A percentile compares a stretch with the other conserved stretches of the same genome.
Evolutionary conservation across 75 land plant species (phyloP).

Genomic region (Cupressus sempervirens): DNA sequence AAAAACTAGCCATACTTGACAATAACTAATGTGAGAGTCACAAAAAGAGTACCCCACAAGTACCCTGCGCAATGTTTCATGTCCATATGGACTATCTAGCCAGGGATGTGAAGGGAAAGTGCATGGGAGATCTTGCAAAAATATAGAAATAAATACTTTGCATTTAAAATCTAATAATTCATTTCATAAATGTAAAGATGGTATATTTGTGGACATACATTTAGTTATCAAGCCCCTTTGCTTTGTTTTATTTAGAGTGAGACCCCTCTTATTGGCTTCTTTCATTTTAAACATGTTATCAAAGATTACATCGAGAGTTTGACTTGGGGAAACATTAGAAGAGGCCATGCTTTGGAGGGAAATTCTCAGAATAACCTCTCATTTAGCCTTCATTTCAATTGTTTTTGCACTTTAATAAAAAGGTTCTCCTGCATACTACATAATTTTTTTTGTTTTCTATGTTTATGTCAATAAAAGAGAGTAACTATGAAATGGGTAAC

Average conservation of each 20-base stretch:
- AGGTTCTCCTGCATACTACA: too few relatives aligned
- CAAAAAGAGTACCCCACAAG: slow-evolving; percentile 98
- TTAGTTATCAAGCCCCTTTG: not conserved
- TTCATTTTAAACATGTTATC: too few relatives aligned
- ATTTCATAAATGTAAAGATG: not conserved
- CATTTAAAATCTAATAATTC: not conserved
- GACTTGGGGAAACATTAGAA: too few relatives aligned
- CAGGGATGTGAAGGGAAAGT: slow-evolving; percentile 98
- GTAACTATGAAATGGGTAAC: too few relatives aligned
- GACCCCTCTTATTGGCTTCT: not conserved
- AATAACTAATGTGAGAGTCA: slow-evolving; percentile 96
- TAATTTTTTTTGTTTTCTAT: too few relatives aligned
- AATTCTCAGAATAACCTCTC: too few relatives aligned
- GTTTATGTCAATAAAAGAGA: too few relatives aligned
- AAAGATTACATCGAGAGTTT: too few relatives aligned
- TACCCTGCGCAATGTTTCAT: slow-evolving; percentile 72
- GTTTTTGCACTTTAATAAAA: too few relatives aligned
- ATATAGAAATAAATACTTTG: not conserved
- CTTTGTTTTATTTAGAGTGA: not conserved
- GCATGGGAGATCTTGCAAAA: slow-evolving; percentile 76
- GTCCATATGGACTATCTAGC: slow-evolving; percentile 88
- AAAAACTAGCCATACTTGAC: slow-evolving; percentile 62
- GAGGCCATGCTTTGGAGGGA: too few relatives aligned
- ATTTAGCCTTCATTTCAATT: too few relatives aligned
- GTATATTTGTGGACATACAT: not conserved